Evolutionary conservation across 2,329 filamentous ascomycete genomes (phyloP).

Genomic region (Pseudogymnoascus pannorum): DNA sequence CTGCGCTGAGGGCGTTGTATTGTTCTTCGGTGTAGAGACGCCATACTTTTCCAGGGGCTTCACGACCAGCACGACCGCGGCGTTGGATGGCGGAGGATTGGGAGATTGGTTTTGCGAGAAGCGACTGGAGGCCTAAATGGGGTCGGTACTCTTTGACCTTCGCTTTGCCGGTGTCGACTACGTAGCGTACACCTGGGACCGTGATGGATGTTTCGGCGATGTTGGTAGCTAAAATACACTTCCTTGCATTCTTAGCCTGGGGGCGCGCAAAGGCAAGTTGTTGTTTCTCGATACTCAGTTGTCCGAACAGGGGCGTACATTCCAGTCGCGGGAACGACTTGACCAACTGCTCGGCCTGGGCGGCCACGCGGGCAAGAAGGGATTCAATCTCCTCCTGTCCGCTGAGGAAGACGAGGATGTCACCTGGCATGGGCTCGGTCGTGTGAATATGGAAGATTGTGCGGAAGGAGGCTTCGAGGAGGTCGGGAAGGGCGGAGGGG

Average conservation of each 20-base stretch:
- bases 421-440: conserved; percentile 84
- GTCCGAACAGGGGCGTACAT: conserved; percentile 79
- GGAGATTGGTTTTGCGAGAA: conserved; percentile 84
- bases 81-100: conserved; percentile 90
- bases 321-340: conserved; percentile 65
- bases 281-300: conserved; percentile 78
- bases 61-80: conserved; percentile 85
- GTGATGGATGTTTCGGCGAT: conserved; percentile 99
- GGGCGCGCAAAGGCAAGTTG: conserved; percentile 77
- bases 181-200: conserved; percentile 83
- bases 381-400: conserved; percentile 90
- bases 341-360: conserved; percentile 65
- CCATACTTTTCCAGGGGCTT: conserved; percentile 83
- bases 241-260: conserved; percentile 65
- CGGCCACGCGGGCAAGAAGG: conserved; percentile 71
- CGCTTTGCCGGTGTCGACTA: conserved; percentile 87
- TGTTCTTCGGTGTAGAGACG: conserved; percentile 77
- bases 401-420: conserved; percentile 85
- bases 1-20: conserved; percentile 62
- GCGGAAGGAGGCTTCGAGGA: conserved; percentile 74
- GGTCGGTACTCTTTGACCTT: conserved; percentile 90
- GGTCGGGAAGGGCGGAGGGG: conserved; percentile 65
- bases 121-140: conserved; percentile 78
- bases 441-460: conserved; percentile 80
- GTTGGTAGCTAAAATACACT: conserved; percentile 88